Percentiles rank a stretch among this genome's conserved stretches.
phyloP scores from a whole-genome alignment of 345 rosid genomes.

The Rhizophora apiculata region DNA sequence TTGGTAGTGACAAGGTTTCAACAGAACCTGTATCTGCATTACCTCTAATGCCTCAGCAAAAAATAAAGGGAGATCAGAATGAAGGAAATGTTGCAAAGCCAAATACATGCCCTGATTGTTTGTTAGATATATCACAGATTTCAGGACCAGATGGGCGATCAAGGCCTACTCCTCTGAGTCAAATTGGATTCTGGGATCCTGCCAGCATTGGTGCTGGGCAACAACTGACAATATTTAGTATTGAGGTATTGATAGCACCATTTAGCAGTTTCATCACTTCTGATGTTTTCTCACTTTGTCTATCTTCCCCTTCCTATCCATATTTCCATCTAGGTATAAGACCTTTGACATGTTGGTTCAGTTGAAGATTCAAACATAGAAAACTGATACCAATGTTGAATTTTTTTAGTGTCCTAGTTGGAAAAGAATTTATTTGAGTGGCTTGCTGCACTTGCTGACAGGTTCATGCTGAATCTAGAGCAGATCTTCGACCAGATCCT shows the following conservation, averaged over 20 bases:
- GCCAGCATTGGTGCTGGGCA: slow-evolving; percentile 94
- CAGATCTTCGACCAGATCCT: slow-evolving; percentile 86
- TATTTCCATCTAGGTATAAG: background rate
- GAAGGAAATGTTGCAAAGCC: slow-evolving; percentile 35
- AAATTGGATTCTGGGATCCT: slow-evolving; percentile 93
- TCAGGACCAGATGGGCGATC: slow-evolving; percentile 82
- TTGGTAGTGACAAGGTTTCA: slow-evolving; percentile 22
- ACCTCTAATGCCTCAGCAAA: slow-evolving; percentile 15
- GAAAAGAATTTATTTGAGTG: slow-evolving; percentile 7
- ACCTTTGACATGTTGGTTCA: background rate
- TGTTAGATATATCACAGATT: slow-evolving; percentile 76
- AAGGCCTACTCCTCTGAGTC: slow-evolving; percentile 83
- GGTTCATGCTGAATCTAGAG: slow-evolving; percentile 90
- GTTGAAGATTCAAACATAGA: background rate
- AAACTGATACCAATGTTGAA: background rate
- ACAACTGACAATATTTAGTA: slow-evolving; percentile 78
- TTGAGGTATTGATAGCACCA: slow-evolving; percentile 58
- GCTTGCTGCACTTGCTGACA: slow-evolving; percentile 29
- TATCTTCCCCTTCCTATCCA: background rate
- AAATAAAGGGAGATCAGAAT: slow-evolving; percentile 7
- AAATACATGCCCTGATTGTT: slow-evolving; percentile 25
- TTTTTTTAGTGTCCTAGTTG: background rate
- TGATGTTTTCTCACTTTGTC: background rate
- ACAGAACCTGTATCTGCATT: slow-evolving; percentile 30
- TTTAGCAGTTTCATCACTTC: background rate